A percentile compares a stretch with the other conserved stretches of the same genome.
These are phyloP conservation scores for Ogataea hybrid DNA, from an alignment of 1,139 yeast genomes.

Conservation along the genomic window DNA sequence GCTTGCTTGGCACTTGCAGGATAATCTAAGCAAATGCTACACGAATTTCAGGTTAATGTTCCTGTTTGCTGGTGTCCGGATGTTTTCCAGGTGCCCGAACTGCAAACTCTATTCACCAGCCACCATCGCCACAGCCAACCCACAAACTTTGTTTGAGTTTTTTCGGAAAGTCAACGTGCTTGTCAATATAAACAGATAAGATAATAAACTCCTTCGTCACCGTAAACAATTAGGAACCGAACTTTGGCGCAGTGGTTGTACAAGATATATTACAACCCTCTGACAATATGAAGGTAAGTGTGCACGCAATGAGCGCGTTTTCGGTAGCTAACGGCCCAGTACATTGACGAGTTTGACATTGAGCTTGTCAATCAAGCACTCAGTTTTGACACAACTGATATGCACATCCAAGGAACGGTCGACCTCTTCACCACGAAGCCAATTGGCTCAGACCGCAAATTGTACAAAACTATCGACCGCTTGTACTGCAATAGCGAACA, in stretches of 20 bases:
- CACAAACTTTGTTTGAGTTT: constrained; percentile 1
- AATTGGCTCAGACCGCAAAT: constrained; percentile 82
- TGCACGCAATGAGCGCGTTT: neutral
- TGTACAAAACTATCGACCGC: constrained; percentile 83
- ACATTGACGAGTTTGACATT: constrained; percentile 87
- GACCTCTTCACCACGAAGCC: constrained; percentile 95
- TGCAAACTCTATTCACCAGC: neutral
- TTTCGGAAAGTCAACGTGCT: constrained; percentile 10
- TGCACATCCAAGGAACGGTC: constrained; percentile 88
- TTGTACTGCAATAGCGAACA: constrained; percentile 33
- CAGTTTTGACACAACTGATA: constrained; percentile 83
- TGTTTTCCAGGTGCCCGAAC: neutral
- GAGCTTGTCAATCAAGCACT: constrained; percentile 86
- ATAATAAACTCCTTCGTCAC: neutral
- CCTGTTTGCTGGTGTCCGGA: too few species aligned
- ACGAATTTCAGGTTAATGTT: neutral
- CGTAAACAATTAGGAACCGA: neutral
- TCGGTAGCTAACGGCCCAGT: constrained; percentile 41
- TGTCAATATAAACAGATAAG: constrained; percentile 6
- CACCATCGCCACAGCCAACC: constrained; percentile 1
- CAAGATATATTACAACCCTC: neutral
- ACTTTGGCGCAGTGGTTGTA: neutral
- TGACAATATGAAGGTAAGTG: constrained; percentile 14
- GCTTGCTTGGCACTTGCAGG: neutral
- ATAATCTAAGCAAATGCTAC: neutral